A percentile compares a stretch with the other conserved stretches of the same genome.
Conservation (phyloP, 2,329 filamentous ascomycete genomes). For the Apiospora arundinis region DNA sequence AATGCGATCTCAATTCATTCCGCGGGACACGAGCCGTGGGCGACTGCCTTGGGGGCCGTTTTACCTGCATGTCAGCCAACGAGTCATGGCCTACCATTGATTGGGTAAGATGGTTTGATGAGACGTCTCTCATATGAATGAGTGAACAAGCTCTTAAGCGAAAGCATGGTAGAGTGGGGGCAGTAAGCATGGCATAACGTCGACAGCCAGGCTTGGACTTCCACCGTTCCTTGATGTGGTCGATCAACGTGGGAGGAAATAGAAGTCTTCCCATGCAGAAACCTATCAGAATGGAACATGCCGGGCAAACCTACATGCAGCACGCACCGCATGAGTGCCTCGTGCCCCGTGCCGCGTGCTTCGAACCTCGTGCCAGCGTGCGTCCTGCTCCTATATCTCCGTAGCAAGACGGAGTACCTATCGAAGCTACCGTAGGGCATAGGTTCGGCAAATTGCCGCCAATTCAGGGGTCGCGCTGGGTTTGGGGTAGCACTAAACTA, state of each 20-base stretch:
- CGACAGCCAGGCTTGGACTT: background rate
- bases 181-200: background rate
- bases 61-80: background rate
- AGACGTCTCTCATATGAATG: background rate
- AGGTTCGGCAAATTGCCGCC: background rate
- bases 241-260: background rate
- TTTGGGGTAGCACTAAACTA: background rate
- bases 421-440: constrained; percentile 1
- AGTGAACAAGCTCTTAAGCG: background rate
- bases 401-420: no score
- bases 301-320: no score
- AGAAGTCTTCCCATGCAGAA: no score
- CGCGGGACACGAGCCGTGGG: no score
- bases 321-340: no score
- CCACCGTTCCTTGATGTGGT: background rate
- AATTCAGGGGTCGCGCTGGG: background rate
- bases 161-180: background rate
- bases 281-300: background rate
- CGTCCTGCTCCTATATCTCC: background rate
- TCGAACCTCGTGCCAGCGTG: background rate
- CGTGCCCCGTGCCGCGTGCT: background rate
- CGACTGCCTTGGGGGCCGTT: background rate
- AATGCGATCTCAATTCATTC: background rate
- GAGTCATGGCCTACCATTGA: background rate
- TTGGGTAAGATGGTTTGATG: background rate